Evolutionary conservation across 768 basidiomycete genomes (phyloP).

Genomic region (Pleurotus citrinopileatus): DNA sequence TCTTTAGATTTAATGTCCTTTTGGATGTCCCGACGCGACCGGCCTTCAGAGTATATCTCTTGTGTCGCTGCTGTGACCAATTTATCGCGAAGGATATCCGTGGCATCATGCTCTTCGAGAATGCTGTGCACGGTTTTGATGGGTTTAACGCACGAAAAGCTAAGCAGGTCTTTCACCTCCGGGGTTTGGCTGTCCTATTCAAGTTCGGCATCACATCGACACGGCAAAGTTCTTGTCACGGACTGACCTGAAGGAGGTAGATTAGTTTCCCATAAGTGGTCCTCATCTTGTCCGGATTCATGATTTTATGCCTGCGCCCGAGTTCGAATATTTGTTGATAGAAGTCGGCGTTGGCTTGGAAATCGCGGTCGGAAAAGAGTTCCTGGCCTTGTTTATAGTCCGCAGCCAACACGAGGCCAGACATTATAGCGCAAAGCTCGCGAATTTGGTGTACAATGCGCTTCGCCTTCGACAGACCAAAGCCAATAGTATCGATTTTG

Average conservation of each 20-base stretch:
- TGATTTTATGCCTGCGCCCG: constrained; percentile 83
- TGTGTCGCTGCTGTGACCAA: constrained; percentile 74
- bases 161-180: constrained; percentile 77
- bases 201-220: constrained; percentile 10
- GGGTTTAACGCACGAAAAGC: constrained; percentile 74
- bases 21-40: constrained; percentile 75
- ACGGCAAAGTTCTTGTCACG: neutral
- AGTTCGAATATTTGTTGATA: constrained; percentile 81
- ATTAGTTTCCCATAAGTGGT: constrained; percentile 86
- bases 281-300: constrained; percentile 92
- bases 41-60: constrained; percentile 75
- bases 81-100: constrained; percentile 74
- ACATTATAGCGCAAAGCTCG: constrained; percentile 85
- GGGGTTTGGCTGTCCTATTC: constrained; percentile 78
- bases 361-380: constrained; percentile 79
- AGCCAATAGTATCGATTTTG: constrained; percentile 82
- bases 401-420: constrained; percentile 75
- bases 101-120: constrained; percentile 60
- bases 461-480: constrained; percentile 78
- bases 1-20: constrained; percentile 84
- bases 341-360: constrained; percentile 75
- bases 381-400: constrained; percentile 91
- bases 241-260: constrained; percentile 72
- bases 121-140: constrained; percentile 73
- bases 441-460: constrained; percentile 85